Base-by-base conservation (phyloP, 2,329 filamentous ascomycete genomes). In the Trichoderma polysporum region DNA sequence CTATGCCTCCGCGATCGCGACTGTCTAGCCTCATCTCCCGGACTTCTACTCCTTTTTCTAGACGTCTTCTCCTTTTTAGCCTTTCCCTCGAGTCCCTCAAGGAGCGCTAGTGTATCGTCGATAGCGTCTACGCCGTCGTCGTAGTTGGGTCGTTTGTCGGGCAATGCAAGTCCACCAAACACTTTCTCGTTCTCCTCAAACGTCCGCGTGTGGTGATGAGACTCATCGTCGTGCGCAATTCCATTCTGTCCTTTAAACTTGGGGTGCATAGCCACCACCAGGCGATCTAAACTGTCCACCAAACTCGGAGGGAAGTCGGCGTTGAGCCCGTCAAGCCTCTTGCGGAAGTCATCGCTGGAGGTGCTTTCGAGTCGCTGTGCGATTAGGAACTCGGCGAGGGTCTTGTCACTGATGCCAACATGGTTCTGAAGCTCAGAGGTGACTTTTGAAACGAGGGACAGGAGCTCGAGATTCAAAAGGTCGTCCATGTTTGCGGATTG, bases 341-440 rank as follows among this genome's bases (percentile, higher is more conserved):
- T 82, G 80, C 91, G 91, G 82, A 98, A 99, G 31, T 91, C 89
- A 61, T 85, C 79, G 66, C 92, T 83, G 31, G 85, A 86, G 60
- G 83, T 85, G 81, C 89, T 91, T 85, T 94, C 87, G 76, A 90
- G 80, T 73, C 97, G 92, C 76, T 97, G 91, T 69, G 91, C 91
- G 75, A 99, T 97, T 74, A 99, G 88, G 76, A 97, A 99, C 79
- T 99, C 95, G 72, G 95, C 94, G 29, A 99, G 88, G 5, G 93
- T 97, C 80, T 97, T 97, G 80, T 99, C 94, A 76, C 87, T 91
- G 73, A 97, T 88, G 66, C 94, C 93, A 68, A 98, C 81, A 80
- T 99, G 92, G 76, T 99, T 99, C 74, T 97, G 91, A 62, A 99
- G 85, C 79, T 99, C 95, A 19, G 91, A 94, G 15, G 93, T 93